Conservation (phyloP, 306 rosid genomes). For the Rubus parviflorus region DNA sequence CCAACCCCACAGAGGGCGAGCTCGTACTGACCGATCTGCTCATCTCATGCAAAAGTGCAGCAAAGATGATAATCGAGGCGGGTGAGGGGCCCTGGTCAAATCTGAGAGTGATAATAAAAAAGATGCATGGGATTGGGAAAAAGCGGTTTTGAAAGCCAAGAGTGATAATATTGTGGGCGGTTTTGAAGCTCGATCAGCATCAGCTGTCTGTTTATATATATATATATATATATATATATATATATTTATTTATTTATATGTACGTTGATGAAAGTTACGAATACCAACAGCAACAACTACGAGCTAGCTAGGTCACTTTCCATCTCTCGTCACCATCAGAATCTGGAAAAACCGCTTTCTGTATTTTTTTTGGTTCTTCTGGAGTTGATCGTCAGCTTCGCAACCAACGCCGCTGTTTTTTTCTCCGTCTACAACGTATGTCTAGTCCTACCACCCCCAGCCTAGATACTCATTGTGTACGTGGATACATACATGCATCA, state of each 20-base stretch:
- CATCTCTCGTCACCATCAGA: neutral
- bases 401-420: neutral
- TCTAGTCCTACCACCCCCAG: neutral
- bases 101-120: neutral
- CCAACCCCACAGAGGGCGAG: neutral
- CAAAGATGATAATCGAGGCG: neutral
- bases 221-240: too few species aligned
- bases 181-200: neutral
- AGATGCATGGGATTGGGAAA: too few species aligned
- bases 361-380: neutral
- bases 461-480: too few species aligned
- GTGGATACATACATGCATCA: too few species aligned
- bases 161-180: neutral
- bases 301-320: neutral
- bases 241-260: too few species aligned
- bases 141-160: neutral
- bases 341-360: neutral
- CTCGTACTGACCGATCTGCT: neutral
- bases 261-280: neutral
- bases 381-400: neutral
- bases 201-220: neutral
- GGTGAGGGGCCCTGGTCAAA: constrained; percentile 8
- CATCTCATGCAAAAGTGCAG: constrained; percentile 2
- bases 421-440: neutral
- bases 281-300: neutral